These are phyloP conservation scores for Acer saccharum DNA, from an alignment of 345 rosid genomes.

Conservation along the genomic window DNA sequence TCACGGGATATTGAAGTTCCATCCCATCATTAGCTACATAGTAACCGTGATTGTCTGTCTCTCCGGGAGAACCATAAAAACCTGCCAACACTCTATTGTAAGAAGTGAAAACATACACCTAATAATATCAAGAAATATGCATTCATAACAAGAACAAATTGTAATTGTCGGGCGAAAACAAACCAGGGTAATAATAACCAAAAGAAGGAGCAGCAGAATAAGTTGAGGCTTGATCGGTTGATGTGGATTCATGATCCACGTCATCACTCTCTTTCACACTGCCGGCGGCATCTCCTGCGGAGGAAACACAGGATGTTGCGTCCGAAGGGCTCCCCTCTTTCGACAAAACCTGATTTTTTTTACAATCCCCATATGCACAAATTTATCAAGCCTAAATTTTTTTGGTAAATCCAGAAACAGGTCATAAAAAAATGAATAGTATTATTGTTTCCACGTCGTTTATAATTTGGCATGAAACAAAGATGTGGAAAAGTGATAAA, in stretches of 20 bases:
- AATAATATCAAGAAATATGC: background rate
- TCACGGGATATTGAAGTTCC: slow-evolving; percentile 54
- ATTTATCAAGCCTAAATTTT: background rate
- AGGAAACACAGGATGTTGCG: slow-evolving; percentile 29
- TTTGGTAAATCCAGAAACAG: background rate
- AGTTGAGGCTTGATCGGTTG: slow-evolving; percentile 36
- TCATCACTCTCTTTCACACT: slow-evolving; percentile 19
- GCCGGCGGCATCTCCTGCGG: slow-evolving; percentile 20
- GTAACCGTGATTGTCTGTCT: slow-evolving; percentile 37
- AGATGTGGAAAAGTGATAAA: background rate
- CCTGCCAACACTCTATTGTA: slow-evolving; percentile 33
- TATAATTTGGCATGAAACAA: too few relatives aligned
- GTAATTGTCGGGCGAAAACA: background rate
- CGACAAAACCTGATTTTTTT: slow-evolving; percentile 25
- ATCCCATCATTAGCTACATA: slow-evolving; percentile 39
- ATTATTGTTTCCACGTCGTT: too few relatives aligned
- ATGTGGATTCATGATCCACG: slow-evolving; percentile 30
- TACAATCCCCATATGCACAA: background rate
- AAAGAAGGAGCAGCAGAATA: slow-evolving; percentile 38
- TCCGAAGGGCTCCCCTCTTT: slow-evolving; percentile 39
- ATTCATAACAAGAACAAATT: background rate
- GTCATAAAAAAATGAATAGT: background rate
- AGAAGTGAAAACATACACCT: slow-evolving; percentile 13
- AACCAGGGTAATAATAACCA: slow-evolving; percentile 54
- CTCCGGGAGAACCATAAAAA: slow-evolving; percentile 39